phyloP scores from a whole-genome alignment of 2,329 filamentous ascomycete genomes.

The Calonectria hawksworthii region DNA sequence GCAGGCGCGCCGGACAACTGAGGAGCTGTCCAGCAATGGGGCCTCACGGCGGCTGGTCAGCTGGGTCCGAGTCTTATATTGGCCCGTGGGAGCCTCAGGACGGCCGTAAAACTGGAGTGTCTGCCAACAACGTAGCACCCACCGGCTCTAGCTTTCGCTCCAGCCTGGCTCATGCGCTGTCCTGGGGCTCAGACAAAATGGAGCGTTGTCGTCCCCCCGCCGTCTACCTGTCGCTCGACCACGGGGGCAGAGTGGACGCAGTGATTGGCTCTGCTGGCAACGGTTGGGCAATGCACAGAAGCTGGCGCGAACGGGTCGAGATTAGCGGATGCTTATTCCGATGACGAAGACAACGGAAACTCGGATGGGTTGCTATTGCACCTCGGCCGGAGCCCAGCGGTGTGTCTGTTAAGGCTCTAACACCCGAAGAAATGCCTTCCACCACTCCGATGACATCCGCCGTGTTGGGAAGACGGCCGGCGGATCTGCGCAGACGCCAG shows the following conservation, averaged over 20 bases:
- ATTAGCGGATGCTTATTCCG: constrained; percentile 46
- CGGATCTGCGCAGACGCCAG: background rate
- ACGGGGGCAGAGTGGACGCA: constrained; percentile 47
- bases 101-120: background rate
- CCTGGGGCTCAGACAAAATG: constrained; percentile 7
- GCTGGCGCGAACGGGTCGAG: constrained; percentile 38
- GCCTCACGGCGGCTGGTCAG: background rate
- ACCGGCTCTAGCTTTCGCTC: background rate
- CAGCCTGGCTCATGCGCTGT: constrained; percentile 15
- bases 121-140: background rate
- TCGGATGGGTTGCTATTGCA: constrained; percentile 11
- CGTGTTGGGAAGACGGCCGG: constrained; percentile 10
- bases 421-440: background rate
- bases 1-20: background rate
- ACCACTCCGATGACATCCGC: constrained; percentile 1
- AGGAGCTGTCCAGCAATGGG: background rate
- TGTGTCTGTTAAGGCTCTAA: background rate
- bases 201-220: constrained; percentile 10
- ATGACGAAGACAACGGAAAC: constrained; percentile 24
- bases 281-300: constrained; percentile 25
- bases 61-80: background rate
- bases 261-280: constrained; percentile 47
- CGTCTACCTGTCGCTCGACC: constrained; percentile 48
- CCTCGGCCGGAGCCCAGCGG: background rate
- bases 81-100: constrained; percentile 2